A percentile compares a stretch with the other conserved stretches of the same genome.
These are phyloP conservation scores for Oemleria cerasiformis DNA, from an alignment of 306 rosid species.

Conservation along the genomic window DNA sequence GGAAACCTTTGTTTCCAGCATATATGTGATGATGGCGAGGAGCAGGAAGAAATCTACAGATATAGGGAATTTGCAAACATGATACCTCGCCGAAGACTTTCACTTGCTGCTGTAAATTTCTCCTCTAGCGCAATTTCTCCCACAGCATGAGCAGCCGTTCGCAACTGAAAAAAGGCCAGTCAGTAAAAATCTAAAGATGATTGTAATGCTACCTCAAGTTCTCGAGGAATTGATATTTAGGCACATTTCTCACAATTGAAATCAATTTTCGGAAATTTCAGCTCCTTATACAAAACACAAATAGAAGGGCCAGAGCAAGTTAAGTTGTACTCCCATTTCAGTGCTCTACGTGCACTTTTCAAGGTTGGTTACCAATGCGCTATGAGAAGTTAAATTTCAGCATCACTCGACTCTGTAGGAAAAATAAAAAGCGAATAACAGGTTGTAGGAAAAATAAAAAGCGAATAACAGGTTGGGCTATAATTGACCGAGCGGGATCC, in stretches of 20 bases:
- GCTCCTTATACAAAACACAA: neutral
- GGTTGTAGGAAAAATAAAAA: neutral
- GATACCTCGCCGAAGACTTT: constrained; percentile 93
- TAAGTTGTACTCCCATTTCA: neutral
- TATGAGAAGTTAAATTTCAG: neutral
- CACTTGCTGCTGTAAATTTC: constrained; percentile 82
- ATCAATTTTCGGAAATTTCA: neutral
- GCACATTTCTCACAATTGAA: neutral
- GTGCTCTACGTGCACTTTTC: neutral
- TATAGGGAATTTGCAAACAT: constrained; percentile 97
- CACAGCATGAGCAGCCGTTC: constrained; percentile 84
- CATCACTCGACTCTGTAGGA: neutral
- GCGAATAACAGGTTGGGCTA: neutral
- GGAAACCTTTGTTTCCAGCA: constrained; percentile 8
- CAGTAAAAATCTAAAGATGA: neutral
- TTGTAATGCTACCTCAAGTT: neutral
- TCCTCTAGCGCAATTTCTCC: constrained; percentile 80
- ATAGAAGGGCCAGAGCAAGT: too few relatives aligned
- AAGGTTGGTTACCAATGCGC: neutral
- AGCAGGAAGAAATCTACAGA: constrained; percentile 46
- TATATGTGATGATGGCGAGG: constrained; percentile 11
- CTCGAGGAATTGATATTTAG: neutral
- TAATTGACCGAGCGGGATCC: neutral
- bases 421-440: neutral
- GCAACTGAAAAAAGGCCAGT: constrained; percentile 45